Evolutionary conservation across 441 rosid genomes (phyloP), one percentile per base, ranked within the genome.

Genomic region (Bruguiera hainesii): DNA sequence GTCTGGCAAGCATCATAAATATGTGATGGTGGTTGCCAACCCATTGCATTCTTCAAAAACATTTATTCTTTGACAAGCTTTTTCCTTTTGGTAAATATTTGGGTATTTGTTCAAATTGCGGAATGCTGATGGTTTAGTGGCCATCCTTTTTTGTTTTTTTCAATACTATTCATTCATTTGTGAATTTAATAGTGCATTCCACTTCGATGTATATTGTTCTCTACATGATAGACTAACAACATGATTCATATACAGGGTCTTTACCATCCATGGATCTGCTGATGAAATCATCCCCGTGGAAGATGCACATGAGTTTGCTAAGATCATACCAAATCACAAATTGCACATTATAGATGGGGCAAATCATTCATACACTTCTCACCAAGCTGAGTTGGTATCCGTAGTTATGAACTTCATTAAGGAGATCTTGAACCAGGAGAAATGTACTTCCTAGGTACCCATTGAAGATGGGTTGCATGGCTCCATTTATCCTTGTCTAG

Each of bases 231-330:
- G 58, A 4, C 21, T 42, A 50, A 61, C 33, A 29, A 84, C 52
- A 63, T 80, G 21, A 81, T 71, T 81, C 65, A 19, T 63, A 28
- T 67, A 15, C 89, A 89, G 96, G 89, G 97, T 91, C 29, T 71
- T 91, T 66, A 91, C 90, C 0, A 76, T 94, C 64, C 96, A 91
- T 73, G 98, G 96, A 66, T 71, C 90, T 42, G 65, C 62, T 21
- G 97, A 91, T 66, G 82, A 78, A 74, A 68, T 85, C 26, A 90
- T 93, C 56, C 84, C 85, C 9, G 84, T 63, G 25, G 70, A 77
- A 67, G 98, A 88, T 59, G 95, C 96, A n/a, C 65, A 64, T 5
- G 90, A 89, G 75, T 93, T 91, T 52, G 88, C 83, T 56, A 87
- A 75, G 77, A 31, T 80, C 76, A 84, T 89, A 72, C 77, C 67